These are phyloP conservation scores for Cunninghamia lanceolata DNA, from an alignment of 75 land plant species.

Conservation along the genomic window DNA sequence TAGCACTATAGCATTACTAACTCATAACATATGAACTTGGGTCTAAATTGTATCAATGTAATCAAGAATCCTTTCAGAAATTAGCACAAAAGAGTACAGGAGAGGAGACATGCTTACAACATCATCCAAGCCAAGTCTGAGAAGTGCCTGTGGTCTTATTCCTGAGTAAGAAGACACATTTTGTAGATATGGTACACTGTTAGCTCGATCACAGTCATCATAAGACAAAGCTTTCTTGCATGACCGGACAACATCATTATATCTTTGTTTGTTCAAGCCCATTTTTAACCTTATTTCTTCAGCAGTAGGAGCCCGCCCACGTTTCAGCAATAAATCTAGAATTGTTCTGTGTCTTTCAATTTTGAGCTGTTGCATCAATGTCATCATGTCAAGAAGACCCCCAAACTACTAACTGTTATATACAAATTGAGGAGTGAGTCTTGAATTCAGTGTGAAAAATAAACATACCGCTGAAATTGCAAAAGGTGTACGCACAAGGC, in stretches of 20 bases:
- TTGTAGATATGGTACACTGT: constrained; percentile 25
- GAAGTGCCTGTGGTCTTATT: constrained; percentile 52
- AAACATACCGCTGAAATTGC: constrained; percentile 54
- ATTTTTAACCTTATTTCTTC: constrained; percentile 59
- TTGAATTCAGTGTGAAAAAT: background rate
- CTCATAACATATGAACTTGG: background rate
- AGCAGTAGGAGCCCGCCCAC: constrained; percentile 61
- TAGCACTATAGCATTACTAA: background rate
- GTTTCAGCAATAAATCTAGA: constrained; percentile 46
- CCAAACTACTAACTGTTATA: background rate
- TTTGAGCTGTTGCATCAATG: constrained; percentile 53
- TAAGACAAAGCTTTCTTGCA: constrained; percentile 54
- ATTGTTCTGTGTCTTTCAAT: constrained; percentile 64
- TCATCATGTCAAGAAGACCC: background rate
- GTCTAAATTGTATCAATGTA: background rate
- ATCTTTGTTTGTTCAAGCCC: constrained; percentile 62
- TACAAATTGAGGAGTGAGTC: background rate
- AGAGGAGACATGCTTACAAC: constrained; percentile 51
- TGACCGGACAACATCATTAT: constrained; percentile 64
- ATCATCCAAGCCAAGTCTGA: constrained; percentile 90
- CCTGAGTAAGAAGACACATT: background rate
- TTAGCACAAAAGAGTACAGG: background rate
- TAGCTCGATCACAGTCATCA: constrained; percentile 46
- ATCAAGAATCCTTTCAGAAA: background rate
- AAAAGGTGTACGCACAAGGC: constrained; percentile 58